Evolutionary conservation across 805 yeast species (phyloP).

Genomic region (Barnettozyma vustinii): DNA sequence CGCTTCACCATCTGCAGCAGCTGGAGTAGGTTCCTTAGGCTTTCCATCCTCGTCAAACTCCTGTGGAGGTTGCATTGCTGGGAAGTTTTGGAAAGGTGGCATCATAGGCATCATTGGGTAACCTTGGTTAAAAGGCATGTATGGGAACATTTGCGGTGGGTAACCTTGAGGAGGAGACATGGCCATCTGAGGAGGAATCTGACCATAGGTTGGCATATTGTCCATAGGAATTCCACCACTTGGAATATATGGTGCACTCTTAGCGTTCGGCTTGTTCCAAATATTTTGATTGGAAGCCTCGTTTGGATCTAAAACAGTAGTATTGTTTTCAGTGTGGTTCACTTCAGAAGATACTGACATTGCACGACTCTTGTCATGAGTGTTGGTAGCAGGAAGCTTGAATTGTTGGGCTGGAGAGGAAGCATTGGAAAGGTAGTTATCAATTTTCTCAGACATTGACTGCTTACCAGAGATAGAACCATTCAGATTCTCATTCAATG

Average conservation of each 20-base stretch:
- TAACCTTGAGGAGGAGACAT: constrained; percentile 20
- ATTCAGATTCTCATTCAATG: constrained; percentile 27
- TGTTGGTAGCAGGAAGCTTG: constrained; percentile 15
- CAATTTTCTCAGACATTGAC: constrained; percentile 49
- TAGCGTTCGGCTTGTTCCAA: constrained; percentile 44
- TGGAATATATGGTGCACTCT: constrained; percentile 36
- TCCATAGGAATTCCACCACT: constrained; percentile 1
- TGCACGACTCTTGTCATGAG: constrained; percentile 12
- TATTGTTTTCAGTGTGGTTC: constrained; percentile 30
- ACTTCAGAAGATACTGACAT: constrained; percentile 26
- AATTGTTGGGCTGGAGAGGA: constrained; percentile 42
- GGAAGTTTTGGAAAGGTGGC: constrained; percentile 18
- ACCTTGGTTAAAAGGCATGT: constrained; percentile 29
- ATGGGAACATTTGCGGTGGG: constrained; percentile 30
- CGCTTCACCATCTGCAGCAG: background rate
- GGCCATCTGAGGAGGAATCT: constrained; percentile 9
- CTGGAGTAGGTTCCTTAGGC: background rate
- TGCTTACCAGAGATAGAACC: constrained; percentile 16
- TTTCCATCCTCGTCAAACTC: constrained; percentile 5
- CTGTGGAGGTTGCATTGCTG: constrained; percentile 10
- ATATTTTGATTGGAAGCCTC: constrained; percentile 31
- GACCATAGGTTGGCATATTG: background rate
- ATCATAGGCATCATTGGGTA: constrained; percentile 31
- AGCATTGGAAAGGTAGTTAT: constrained; percentile 39
- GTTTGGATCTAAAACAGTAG: constrained; percentile 27